These are phyloP conservation scores for Acanthamoeba lenticulata DNA, from an alignment of 208 protist species.

Conservation along the genomic window DNA sequence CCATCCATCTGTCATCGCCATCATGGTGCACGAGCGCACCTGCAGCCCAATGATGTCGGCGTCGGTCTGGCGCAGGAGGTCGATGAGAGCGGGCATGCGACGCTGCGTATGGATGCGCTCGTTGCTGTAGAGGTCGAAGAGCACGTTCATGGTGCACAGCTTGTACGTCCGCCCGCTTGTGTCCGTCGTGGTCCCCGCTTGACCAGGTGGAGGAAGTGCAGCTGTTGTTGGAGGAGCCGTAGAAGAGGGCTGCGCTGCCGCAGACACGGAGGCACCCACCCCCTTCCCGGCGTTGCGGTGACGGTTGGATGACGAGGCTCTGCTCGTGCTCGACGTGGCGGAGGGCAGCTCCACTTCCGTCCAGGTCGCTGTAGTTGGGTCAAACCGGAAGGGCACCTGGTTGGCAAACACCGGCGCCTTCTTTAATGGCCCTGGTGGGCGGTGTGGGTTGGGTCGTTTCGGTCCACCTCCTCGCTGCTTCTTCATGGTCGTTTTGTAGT, in stretches of 20 bases:
- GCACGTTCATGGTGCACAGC: slow-evolving; percentile 39
- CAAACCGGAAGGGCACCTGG: slow-evolving; percentile 2
- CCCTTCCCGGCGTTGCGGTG: too few species aligned
- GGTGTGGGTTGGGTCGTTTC: neutral
- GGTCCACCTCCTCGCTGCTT: neutral
- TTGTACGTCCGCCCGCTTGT: neutral
- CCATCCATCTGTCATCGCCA: too few species aligned
- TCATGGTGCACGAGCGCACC: too few species aligned
- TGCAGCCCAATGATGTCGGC: slow-evolving; percentile 38
- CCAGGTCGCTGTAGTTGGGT: neutral
- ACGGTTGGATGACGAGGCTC: too few species aligned
- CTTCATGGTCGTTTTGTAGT: too few species aligned
- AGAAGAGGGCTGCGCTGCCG: too few species aligned
- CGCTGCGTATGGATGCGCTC: slow-evolving; percentile 24
- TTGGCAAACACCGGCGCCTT: slow-evolving; percentile 15
- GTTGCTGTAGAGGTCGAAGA: slow-evolving; percentile 26
- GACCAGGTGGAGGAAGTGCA: neutral
- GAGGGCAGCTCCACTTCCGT: neutral
- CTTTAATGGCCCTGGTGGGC: neutral
- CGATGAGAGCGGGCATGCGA: neutral
- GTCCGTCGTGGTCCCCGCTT: neutral
- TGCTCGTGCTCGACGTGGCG: neutral
- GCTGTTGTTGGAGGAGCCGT: neutral
- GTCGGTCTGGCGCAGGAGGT: neutral
- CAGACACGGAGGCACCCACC: too few species aligned